phyloP scores from a whole-genome alignment of 176 grass and related monocot genomes.

The Avena insularis region DNA sequence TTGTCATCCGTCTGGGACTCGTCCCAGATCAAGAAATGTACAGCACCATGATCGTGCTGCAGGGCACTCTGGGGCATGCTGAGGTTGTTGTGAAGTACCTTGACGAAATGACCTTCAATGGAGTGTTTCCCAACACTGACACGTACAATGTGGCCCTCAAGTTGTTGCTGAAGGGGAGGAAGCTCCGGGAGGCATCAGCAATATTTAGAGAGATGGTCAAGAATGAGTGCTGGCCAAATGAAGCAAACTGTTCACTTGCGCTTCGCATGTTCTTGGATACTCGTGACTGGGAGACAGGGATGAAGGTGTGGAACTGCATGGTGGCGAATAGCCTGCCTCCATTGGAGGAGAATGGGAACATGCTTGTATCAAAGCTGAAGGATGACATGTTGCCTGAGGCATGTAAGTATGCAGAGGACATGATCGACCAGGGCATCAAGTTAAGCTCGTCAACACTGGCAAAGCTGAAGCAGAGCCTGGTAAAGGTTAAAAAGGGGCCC shows the following conservation, averaged over 20 bases:
- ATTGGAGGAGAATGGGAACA: slow-evolving; percentile 75
- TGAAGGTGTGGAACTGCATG: slow-evolving; percentile 86
- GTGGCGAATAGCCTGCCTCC: slow-evolving; percentile 57
- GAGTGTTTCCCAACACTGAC: slow-evolving; percentile 64
- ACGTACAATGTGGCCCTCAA: slow-evolving; percentile 71
- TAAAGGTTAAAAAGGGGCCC: slow-evolving; percentile 58
- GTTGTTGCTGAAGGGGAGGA: slow-evolving; percentile 61
- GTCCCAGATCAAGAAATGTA: slow-evolving; percentile 69
- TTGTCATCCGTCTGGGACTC: slow-evolving; percentile 41
- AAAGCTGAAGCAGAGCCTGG: slow-evolving; percentile 72
- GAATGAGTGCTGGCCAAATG: slow-evolving; percentile 66
- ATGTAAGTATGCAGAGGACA: slow-evolving; percentile 87
- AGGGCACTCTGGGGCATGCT: slow-evolving; percentile 44
- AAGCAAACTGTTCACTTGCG: slow-evolving; percentile 54
- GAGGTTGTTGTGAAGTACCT: slow-evolving; percentile 54
- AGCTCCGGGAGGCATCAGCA: slow-evolving; percentile 52
- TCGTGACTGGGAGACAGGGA: slow-evolving; percentile 55
- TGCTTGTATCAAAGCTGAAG: slow-evolving; percentile 64
- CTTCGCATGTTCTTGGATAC: slow-evolving; percentile 63
- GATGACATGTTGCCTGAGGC: slow-evolving; percentile 80
- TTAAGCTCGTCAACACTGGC: slow-evolving; percentile 67
- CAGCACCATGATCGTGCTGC: slow-evolving; percentile 68
- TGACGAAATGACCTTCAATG: slow-evolving; percentile 70
- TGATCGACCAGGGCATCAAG: slow-evolving; percentile 86
- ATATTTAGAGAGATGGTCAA: slow-evolving; percentile 91